Evolutionary conservation across 2,329 filamentous ascomycete genomes (phyloP).

Genomic region (Trichoderma atroviride): DNA sequence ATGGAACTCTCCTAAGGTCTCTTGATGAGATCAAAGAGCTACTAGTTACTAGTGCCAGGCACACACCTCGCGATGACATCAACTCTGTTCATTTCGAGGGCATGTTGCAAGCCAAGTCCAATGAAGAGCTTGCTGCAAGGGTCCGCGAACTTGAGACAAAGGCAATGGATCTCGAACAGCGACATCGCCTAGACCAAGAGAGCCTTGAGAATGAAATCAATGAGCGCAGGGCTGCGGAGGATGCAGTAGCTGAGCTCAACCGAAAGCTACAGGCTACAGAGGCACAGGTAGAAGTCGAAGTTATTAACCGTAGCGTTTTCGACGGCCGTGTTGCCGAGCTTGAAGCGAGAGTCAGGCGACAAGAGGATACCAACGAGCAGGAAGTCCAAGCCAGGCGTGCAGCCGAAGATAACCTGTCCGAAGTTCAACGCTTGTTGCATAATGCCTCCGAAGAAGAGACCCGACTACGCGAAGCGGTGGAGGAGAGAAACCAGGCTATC

Average conservation of each 20-base stretch:
- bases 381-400: constrained; percentile 65
- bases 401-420: constrained; percentile 71
- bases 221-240: constrained; percentile 56
- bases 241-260: constrained; percentile 55
- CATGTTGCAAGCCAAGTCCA: constrained; percentile 43
- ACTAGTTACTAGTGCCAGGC: constrained; percentile 30
- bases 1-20: constrained; percentile 64
- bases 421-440: constrained; percentile 70
- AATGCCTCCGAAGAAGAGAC: constrained; percentile 73
- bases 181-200: constrained; percentile 50
- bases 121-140: constrained; percentile 57
- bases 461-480: constrained; percentile 65
- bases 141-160: constrained; percentile 62
- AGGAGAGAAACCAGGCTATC: constrained; percentile 70
- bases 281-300: constrained; percentile 62
- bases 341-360: constrained; percentile 66
- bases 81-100: constrained; percentile 8
- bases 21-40: constrained; percentile 65
- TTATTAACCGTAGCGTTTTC: constrained; percentile 61
- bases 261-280: constrained; percentile 60
- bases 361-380: constrained; percentile 65
- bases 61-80: constrained; percentile 4
- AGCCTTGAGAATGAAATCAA: constrained; percentile 53
- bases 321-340: constrained; percentile 68
- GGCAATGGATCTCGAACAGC: constrained; percentile 62